These are phyloP conservation scores for Boletus mariae DNA, from an alignment of 1,284 basidiomycete species.

Conservation along the genomic window DNA sequence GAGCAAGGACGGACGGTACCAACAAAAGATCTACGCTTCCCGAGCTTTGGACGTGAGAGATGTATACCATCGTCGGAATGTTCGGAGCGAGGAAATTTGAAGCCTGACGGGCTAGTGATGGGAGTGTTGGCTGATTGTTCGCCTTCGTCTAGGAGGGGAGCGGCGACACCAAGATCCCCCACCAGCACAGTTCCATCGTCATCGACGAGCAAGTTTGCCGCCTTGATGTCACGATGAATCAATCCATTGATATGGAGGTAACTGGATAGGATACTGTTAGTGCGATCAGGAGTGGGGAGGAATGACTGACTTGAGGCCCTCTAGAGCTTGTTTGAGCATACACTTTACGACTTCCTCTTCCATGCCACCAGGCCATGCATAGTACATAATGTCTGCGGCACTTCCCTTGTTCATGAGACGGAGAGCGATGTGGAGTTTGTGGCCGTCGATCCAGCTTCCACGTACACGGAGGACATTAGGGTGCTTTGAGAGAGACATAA, in stretches of 20 bases:
- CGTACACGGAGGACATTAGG: constrained; percentile 88
- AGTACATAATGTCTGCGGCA: constrained; percentile 82
- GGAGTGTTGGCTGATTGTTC: constrained; percentile 28
- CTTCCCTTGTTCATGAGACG: constrained; percentile 88
- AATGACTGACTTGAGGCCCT: constrained; percentile 71
- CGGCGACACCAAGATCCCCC: constrained; percentile 86
- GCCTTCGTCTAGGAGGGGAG: constrained; percentile 68
- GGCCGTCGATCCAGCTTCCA: constrained; percentile 82
- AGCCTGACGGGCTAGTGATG: constrained; percentile 26
- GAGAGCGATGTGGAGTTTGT: constrained; percentile 82
- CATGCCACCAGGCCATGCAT: constrained; percentile 82
- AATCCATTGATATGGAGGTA: constrained; percentile 87
- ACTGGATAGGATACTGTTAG: constrained; percentile 35
- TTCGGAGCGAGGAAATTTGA: constrained; percentile 26
- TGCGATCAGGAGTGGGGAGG: neutral
- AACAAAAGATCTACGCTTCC: constrained; percentile 83
- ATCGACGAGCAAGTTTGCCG: constrained; percentile 84
- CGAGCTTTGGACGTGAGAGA: constrained; percentile 41
- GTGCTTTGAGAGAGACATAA: constrained; percentile 93
- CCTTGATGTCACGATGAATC: constrained; percentile 88
- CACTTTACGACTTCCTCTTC: constrained; percentile 83
- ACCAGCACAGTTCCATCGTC: constrained; percentile 86
- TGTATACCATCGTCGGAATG: constrained; percentile 3
- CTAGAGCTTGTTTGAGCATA: constrained; percentile 77
- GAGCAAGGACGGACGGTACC: constrained; percentile 62